Evolutionary conservation across 345 rosid species (phyloP).

Genomic region (Rhizophora apiculata): DNA sequence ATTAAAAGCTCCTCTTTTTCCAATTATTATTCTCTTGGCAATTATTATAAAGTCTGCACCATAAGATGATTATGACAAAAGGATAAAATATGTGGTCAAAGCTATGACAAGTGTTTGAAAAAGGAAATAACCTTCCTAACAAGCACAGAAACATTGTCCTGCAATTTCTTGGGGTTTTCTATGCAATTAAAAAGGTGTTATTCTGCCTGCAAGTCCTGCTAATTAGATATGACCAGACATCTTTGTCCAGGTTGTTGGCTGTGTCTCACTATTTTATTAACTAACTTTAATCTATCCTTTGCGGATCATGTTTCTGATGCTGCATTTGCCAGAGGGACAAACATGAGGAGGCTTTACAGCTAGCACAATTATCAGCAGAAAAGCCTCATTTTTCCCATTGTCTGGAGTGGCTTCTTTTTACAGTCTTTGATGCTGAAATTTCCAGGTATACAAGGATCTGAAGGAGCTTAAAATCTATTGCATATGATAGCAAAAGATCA

Average conservation of each 20-base stretch:
- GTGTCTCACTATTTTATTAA: neutral
- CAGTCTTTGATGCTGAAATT: conserved; percentile 95
- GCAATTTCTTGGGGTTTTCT: neutral
- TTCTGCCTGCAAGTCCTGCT: neutral
- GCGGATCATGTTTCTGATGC: conserved; percentile 18
- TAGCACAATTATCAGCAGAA: conserved; percentile 88
- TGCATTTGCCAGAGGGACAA: conserved; percentile 66
- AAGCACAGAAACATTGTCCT: neutral
- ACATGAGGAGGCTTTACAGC: conserved; percentile 74
- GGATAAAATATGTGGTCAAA: neutral
- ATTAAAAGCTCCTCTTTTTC: neutral
- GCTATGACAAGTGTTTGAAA: neutral
- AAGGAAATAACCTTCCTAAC: neutral
- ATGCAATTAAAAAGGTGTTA: neutral
- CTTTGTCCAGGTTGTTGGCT: neutral
- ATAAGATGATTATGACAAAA: neutral
- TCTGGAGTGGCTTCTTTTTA: conserved; percentile 98
- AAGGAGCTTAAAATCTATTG: neutral
- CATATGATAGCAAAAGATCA: neutral
- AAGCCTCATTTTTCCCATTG: conserved; percentile 96
- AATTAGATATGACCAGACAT: neutral
- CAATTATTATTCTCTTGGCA: neutral
- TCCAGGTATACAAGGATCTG: conserved; percentile 57
- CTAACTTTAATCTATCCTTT: neutral
- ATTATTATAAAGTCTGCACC: neutral